phyloP scores from a whole-genome alignment of 768 basidiomycete species.

The Basidioascus undulatus region DNA sequence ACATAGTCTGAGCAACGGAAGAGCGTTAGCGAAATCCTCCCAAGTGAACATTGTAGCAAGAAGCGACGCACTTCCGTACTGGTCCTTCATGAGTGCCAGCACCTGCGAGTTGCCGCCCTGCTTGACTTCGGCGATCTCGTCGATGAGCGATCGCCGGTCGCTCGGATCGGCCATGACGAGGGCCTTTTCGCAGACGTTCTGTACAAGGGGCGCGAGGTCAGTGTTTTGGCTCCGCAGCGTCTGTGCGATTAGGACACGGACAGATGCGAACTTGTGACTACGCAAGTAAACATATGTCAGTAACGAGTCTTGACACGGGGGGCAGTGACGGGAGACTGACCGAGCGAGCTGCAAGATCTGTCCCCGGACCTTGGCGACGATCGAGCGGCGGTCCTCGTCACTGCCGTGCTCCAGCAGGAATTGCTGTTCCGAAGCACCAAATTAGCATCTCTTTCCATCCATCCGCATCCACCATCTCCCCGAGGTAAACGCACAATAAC shows the following conservation, averaged over 20 bases:
- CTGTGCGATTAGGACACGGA: no score
- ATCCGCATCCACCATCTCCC: no score
- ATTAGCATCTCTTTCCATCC: no score
- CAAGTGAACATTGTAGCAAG: no score
- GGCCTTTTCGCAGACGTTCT: conserved; percentile 87
- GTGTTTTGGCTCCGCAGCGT: no score
- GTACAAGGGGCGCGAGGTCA: no score
- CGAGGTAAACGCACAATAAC: no score
- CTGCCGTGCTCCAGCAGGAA: conserved; percentile 67
- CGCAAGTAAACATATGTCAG: no score
- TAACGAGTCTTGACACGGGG: no score
- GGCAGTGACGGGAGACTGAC: no score
- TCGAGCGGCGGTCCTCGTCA: conserved; percentile 36
- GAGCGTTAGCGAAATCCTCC: no score
- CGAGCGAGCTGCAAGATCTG: conserved; percentile 61
- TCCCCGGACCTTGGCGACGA: conserved; percentile 46
- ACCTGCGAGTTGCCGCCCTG: conserved; percentile 41
- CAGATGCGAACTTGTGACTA: conserved; percentile 17
- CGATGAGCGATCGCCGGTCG: conserved; percentile 42
- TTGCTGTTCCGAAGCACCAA: conserved; percentile 34
- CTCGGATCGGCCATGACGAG: conserved; percentile 39
- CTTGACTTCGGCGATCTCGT: conserved; percentile 49
- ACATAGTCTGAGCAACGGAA: conserved; percentile 40
- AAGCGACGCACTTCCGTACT: no score
- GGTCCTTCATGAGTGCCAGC: conserved; percentile 60